These are phyloP conservation scores for Abrus pulchellus DNA, from an alignment of 306 rosid species.

Conservation along the genomic window DNA sequence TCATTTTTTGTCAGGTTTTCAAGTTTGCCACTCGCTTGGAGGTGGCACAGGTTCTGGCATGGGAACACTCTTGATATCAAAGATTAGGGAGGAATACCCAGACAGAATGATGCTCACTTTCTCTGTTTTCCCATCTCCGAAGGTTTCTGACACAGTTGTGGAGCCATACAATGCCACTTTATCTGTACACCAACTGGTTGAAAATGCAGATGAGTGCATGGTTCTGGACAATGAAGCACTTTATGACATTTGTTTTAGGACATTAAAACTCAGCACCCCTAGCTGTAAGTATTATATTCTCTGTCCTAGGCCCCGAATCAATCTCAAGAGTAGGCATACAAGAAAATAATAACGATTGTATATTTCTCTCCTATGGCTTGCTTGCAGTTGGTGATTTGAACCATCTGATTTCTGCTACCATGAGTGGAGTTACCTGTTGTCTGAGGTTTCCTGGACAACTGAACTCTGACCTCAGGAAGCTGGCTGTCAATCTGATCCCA, in stretches of 20 bases:
- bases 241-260: slow-evolving; percentile 95
- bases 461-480: slow-evolving; percentile 87
- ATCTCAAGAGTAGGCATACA: slow-evolving; percentile 22
- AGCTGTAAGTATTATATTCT: slow-evolving; percentile 69
- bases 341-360: background rate
- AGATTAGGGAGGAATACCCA: slow-evolving; percentile 94
- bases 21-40: slow-evolving; percentile 96
- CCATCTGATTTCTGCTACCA: slow-evolving; percentile 93
- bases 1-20: slow-evolving; percentile 70
- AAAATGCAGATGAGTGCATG: slow-evolving; percentile 97
- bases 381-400: slow-evolving; percentile 89
- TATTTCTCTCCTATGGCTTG: slow-evolving; percentile 11
- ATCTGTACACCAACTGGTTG: slow-evolving; percentile 92
- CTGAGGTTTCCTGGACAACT: slow-evolving; percentile 94
- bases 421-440: slow-evolving; percentile 97
- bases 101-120: slow-evolving; percentile 96
- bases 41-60: slow-evolving; percentile 98
- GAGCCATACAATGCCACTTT: slow-evolving; percentile 96
- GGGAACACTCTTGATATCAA: slow-evolving; percentile 90
- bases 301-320: background rate
- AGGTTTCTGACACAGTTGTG: slow-evolving; percentile 98
- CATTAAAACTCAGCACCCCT: slow-evolving; percentile 95
- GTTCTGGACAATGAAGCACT: slow-evolving; percentile 97
- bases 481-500: slow-evolving; percentile 92
- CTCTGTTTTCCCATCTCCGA: slow-evolving; percentile 95